Percentiles rank a stretch among this genome's conserved stretches.
These are phyloP conservation scores for Taxillus chinensis DNA, from an alignment of 164 flowering plant genomes.

Conservation along the genomic window DNA sequence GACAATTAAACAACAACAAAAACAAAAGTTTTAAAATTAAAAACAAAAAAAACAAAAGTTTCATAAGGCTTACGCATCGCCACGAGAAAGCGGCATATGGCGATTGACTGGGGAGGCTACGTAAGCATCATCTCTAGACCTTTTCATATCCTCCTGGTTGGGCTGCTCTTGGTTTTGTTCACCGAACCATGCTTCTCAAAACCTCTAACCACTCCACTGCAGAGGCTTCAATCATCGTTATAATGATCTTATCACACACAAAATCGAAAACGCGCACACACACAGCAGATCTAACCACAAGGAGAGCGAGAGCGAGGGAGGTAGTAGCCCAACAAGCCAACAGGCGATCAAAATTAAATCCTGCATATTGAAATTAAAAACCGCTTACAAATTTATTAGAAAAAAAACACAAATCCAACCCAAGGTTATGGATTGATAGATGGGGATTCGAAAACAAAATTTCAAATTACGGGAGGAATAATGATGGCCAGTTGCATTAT, in stretches of 20 bases:
- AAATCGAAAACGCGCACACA: not conserved
- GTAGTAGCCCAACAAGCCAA: not conserved
- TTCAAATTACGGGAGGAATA: no score
- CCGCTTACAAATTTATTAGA: no score
- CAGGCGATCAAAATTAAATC: no score
- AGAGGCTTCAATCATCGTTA: constrained; percentile 5
- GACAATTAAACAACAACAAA: not conserved
- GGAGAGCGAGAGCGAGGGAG: not conserved
- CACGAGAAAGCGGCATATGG: constrained; percentile 42
- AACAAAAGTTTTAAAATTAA: not conserved
- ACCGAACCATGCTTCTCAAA: constrained; percentile 15
- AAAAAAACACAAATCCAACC: no score
- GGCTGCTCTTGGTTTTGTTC: constrained; percentile 6
- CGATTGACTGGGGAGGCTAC: constrained; percentile 51
- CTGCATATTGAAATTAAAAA: no score
- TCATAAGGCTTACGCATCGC: constrained; percentile 48
- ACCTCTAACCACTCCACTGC: constrained; percentile 6
- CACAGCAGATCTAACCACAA: constrained; percentile 22
- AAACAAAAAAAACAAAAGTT: constrained; percentile 6
- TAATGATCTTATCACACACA: not conserved
- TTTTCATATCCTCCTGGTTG: constrained; percentile 41
- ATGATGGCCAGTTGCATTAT: no score
- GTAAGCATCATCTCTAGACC: constrained; percentile 61
- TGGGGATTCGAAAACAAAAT: no score
- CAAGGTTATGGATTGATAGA: no score